Evolutionary conservation across 2,329 filamentous ascomycete species (phyloP).

Genomic region (Mariannaea elegans): DNA sequence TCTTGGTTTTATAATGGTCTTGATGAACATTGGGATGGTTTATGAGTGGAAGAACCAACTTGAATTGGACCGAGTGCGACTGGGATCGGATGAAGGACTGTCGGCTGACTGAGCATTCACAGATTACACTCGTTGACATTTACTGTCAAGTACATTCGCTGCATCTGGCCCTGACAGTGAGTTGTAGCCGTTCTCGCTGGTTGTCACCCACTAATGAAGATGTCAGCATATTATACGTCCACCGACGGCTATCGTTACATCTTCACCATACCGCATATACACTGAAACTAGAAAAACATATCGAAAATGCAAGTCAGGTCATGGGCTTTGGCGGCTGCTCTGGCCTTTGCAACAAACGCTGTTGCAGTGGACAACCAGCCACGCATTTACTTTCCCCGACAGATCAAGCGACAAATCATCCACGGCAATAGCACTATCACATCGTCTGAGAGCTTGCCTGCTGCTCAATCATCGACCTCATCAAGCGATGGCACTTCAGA

Average conservation of each 20-base stretch:
- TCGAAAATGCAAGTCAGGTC: conserved; percentile 60
- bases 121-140: conserved; percentile 61
- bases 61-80: neutral
- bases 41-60: neutral
- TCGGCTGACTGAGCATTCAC: conserved; percentile 17
- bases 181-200: conserved; percentile 14
- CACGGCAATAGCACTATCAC: conserved; percentile 52
- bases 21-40: neutral
- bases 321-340: conserved; percentile 56
- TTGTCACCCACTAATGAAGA: conserved; percentile 15
- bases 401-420: conserved; percentile 61
- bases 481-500: conserved; percentile 18
- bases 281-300: conserved; percentile 23
- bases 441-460: conserved; percentile 30
- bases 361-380: conserved; percentile 56
- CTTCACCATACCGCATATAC: conserved; percentile 31
- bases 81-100: neutral
- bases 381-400: conserved; percentile 65
- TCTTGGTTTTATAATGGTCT: neutral
- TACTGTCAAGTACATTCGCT: conserved; percentile 70
- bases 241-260: conserved; percentile 30
- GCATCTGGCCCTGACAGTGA: conserved; percentile 57
- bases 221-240: conserved; percentile 33
- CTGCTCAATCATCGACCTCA: conserved; percentile 26
- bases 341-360: conserved; percentile 59